phyloP scores from a whole-genome alignment of 495 filamentous ascomycete species.

The Penicillium ucsense region DNA sequence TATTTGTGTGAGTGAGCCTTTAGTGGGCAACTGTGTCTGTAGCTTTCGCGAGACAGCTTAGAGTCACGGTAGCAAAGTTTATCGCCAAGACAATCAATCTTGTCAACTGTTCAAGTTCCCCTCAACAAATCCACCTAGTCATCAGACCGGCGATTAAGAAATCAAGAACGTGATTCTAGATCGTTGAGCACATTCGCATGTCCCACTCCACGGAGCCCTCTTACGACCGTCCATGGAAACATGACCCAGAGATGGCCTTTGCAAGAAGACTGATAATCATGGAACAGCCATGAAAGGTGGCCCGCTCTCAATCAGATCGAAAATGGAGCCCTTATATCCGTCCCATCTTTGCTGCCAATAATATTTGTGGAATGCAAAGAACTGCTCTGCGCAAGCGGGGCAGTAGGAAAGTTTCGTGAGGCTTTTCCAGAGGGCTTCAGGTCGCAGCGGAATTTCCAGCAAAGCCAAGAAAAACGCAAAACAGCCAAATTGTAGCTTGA shows the following conservation, averaged over 20 bases:
- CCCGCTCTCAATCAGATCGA: neutral
- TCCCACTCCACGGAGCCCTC: no score
- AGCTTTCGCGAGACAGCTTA: no score
- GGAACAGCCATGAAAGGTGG: neutral
- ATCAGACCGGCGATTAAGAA: no score
- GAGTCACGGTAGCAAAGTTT: no score
- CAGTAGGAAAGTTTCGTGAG: neutral
- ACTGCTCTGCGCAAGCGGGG: slow-evolving; percentile 2
- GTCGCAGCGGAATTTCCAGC: slow-evolving; percentile 1
- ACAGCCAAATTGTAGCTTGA: slow-evolving; percentile 1
- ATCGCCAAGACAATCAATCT: no score
- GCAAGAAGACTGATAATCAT: neutral
- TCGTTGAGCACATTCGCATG: no score
- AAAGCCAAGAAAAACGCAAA: neutral
- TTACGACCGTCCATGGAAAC: no score
- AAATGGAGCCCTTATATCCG: neutral
- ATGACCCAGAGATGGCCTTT: neutral
- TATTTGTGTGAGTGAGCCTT: no score
- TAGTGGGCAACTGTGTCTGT: no score
- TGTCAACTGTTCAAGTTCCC: no score
- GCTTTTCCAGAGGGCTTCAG: neutral
- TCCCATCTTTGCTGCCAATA: slow-evolving; percentile 2
- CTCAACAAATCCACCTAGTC: no score
- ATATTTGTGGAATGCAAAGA: slow-evolving; percentile 1
- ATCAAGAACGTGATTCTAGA: no score